Evolutionary conservation across 2,329 filamentous ascomycete species (phyloP), one percentile per base, ranked within the genome.

Genomic region (Apiospora kogelbergensis): DNA sequence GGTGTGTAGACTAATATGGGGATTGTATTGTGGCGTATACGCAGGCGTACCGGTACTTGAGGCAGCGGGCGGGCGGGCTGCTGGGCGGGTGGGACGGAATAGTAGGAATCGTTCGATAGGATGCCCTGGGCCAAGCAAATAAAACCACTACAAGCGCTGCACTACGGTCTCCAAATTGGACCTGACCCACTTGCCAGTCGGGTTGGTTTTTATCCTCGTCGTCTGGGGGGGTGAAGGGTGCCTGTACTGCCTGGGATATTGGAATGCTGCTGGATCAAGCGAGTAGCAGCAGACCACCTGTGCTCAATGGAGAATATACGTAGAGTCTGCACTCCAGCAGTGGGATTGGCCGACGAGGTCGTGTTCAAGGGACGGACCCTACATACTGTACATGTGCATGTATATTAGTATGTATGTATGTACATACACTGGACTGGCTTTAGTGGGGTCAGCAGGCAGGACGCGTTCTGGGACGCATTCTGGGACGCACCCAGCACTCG

Each of bases 111-210:
- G 53, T 60, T 60, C 53, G 53, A 60, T 26, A 46, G 48, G 48
- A 20, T 17, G 30, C 48, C 48, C 48, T 53, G 53, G 53, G 53
- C 53, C 53, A 60, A 60, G 53, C 53, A 60, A 60, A 60, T 60
- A 60, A 60, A 60, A 60, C 53, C 53, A 60, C 53, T 60, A 20
- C 53, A 60, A 60, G 53, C 53, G 53, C 53, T 60, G 53, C 53
- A 60, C 53, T 60, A 60, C 53, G 17, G 53, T 60, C 53, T 60
- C 53, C 53, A 60, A 60, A 37, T 60, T 37, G 53, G 37, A 17
- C 17, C 1, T 37, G 53, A 60, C 22, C 53, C 53, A 60, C 53
- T 60, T n/a, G 53, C 53, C 37, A 60, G 26, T 60, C 53, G 37
- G 53, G 30, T 37, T 60, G 30, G 30, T n/a, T 37, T 60, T 53